Base-by-base conservation (phyloP, 257 asterid genomes). In the Hygrophila difformis region DNA sequence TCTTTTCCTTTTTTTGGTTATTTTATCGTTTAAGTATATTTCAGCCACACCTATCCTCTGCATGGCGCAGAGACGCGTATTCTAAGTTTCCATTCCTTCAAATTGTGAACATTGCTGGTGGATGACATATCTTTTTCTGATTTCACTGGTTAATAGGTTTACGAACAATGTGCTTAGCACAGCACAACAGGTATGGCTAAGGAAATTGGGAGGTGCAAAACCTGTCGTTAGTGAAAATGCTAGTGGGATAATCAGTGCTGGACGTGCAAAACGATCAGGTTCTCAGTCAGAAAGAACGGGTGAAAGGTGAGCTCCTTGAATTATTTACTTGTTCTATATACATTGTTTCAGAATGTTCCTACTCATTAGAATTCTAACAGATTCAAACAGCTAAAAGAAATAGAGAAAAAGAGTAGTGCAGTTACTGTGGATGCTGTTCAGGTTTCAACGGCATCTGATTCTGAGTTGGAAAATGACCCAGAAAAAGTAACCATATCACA, bases 181-280 rank as follows among this genome's bases (percentile, higher is more conserved):
- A 8, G 95, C 89, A 47, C 99, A 91, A 57, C 99, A 91, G 57
- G 93, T 86, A 53, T 91, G 96, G 96, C 51, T 91, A 57, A 95
- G 99, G 38, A 86, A 91, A 70, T 34, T 82, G 61, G 99, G 99
- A 50, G 97, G 97, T 51, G 97, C 95, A 12, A 80, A 78, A 64
- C 97, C 97, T 67, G 78, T 34, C 53, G 87, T 91, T 35, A 60
- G 66, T 44, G 96, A 87, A 55, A 81, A 83, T 64, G 95, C 97
- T 56, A 62, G 87, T 72, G 99, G 94, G 55, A 91, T 91, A 54
- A 91, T 91, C 49, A 86, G 84, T 29, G 95, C 99, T 51, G 99
- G 99, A 50, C 86, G 79, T 58, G 99, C 99, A 57, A 91, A 91
- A 51, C 78, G 97, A 55, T 51, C 84, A 34, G 68, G 76, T 62